phyloP scores from a whole-genome alignment of 2,329 filamentous ascomycete species.

The Claviceps spartinae region DNA sequence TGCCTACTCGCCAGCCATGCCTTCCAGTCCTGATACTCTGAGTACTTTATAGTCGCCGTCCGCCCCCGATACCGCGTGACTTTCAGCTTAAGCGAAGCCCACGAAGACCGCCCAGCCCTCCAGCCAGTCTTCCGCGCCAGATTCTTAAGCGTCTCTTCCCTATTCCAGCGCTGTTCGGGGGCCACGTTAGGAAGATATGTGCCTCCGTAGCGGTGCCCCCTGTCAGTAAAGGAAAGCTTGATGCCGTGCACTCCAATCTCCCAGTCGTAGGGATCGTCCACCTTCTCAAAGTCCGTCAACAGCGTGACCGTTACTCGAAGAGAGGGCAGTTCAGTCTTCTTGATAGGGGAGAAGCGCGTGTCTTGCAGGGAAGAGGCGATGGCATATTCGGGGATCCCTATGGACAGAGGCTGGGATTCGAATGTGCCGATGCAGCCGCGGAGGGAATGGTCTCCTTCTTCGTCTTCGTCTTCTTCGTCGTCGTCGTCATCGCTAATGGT shows the following conservation, averaged over 20 bases:
- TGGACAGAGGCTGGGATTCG: conserved; percentile 56
- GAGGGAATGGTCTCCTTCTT: conserved; percentile 38
- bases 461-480: conserved; percentile 10
- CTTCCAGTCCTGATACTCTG: conserved; percentile 68
- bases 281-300: conserved; percentile 72
- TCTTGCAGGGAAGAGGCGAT: conserved; percentile 61
- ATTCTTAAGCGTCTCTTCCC: conserved; percentile 80
- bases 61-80: conserved; percentile 79
- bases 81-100: conserved; percentile 66
- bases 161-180: conserved; percentile 84
- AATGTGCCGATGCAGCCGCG: conserved; percentile 97
- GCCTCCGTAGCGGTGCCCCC: conserved; percentile 60
- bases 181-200: conserved; percentile 92
- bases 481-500: conserved; percentile 31
- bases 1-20: conserved; percentile 41
- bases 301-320: conserved; percentile 63
- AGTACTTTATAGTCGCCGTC: conserved; percentile 57
- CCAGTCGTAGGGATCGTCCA: conserved; percentile 68
- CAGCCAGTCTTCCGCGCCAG: conserved; percentile 93
- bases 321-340: conserved; percentile 37
- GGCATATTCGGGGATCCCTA: conserved; percentile 67
- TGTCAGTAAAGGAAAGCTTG: conserved; percentile 69
- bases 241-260: conserved; percentile 74
- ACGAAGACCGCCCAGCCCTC: conserved; percentile 65
- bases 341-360: conserved; percentile 45